Conservation (phyloP, 2,329 filamentous ascomycete genomes). For the Fusarium oligoseptatum region DNA sequence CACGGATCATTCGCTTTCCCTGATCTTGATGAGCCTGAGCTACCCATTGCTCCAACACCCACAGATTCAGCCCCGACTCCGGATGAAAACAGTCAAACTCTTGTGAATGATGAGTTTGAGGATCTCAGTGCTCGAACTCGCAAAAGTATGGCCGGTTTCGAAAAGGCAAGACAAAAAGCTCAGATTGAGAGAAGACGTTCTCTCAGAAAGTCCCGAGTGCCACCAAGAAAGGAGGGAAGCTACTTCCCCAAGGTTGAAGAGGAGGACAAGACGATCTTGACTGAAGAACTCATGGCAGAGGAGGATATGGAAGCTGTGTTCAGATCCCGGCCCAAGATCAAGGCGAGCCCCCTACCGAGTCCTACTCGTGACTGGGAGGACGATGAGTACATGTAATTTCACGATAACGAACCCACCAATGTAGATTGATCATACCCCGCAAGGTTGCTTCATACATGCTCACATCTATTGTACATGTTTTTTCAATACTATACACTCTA, state of each 20-base stretch:
- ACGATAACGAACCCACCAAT: slow-evolving; percentile 26
- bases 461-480: slow-evolving; percentile 47
- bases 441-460: slow-evolving; percentile 36
- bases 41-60: slow-evolving; percentile 31
- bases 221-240: slow-evolving; percentile 56
- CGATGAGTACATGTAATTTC: slow-evolving; percentile 43
- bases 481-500: slow-evolving; percentile 55
- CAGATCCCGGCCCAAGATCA: slow-evolving; percentile 84
- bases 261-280: slow-evolving; percentile 63
- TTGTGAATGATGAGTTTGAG: slow-evolving; percentile 53
- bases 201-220: slow-evolving; percentile 59
- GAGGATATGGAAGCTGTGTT: slow-evolving; percentile 89
- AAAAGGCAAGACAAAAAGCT: slow-evolving; percentile 71
- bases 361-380: slow-evolving; percentile 56
- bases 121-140: slow-evolving; percentile 70
- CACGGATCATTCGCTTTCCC: slow-evolving; percentile 61
- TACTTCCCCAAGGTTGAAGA: slow-evolving; percentile 65
- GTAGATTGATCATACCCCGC: neutral
- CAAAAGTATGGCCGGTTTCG: slow-evolving; percentile 72
- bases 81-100: slow-evolving; percentile 37
- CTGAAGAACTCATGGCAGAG: slow-evolving; percentile 77
- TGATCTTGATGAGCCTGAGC: slow-evolving; percentile 49
- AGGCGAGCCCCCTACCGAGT: slow-evolving; percentile 76
- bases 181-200: slow-evolving; percentile 69
- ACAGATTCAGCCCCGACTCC: slow-evolving; percentile 5